Conservation (phyloP, 2,329 filamentous ascomycete species). For the Berkeleyomyces rouxiae region DNA sequence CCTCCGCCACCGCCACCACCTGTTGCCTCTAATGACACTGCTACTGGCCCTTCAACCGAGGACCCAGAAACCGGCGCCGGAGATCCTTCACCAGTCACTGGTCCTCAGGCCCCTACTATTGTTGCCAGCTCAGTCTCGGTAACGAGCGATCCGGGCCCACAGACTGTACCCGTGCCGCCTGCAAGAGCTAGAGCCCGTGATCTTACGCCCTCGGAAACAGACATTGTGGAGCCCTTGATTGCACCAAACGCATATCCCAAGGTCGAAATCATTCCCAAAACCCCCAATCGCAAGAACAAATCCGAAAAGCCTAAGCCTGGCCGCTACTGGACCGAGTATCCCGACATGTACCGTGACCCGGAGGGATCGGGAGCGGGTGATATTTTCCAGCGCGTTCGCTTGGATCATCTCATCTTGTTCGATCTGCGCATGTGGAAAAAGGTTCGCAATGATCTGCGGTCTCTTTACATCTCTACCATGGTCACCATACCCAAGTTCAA, state of each 20-base stretch:
- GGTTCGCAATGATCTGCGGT: constrained; percentile 71
- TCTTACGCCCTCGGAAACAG: constrained; percentile 54
- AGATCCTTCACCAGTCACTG: constrained; percentile 23
- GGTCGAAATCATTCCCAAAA: constrained; percentile 58
- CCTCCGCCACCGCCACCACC: constrained; percentile 47
- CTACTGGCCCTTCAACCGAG: constrained; percentile 22
- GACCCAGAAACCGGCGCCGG: neutral
- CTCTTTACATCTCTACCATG: constrained; percentile 91
- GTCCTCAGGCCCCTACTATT: constrained; percentile 47
- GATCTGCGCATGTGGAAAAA: constrained; percentile 96
- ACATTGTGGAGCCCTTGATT: constrained; percentile 51
- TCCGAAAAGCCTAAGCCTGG: constrained; percentile 38
- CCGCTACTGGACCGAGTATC: constrained; percentile 74
- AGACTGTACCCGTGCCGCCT: constrained; percentile 21
- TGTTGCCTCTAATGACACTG: constrained; percentile 31
- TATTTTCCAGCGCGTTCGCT: constrained; percentile 69
- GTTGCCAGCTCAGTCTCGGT: constrained; percentile 26
- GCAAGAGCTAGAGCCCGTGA: constrained; percentile 37
- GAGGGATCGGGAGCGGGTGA: constrained; percentile 63
- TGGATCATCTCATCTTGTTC: constrained; percentile 91
- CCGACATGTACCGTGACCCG: constrained; percentile 47
- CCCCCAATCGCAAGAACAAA: constrained; percentile 42
- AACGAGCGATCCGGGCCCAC: neutral
- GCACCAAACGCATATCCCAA: constrained; percentile 48
- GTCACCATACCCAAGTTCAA: constrained; percentile 95